Conservation (phyloP, 768 basidiomycete genomes). For the Macrolepiota fuliginosa region DNA sequence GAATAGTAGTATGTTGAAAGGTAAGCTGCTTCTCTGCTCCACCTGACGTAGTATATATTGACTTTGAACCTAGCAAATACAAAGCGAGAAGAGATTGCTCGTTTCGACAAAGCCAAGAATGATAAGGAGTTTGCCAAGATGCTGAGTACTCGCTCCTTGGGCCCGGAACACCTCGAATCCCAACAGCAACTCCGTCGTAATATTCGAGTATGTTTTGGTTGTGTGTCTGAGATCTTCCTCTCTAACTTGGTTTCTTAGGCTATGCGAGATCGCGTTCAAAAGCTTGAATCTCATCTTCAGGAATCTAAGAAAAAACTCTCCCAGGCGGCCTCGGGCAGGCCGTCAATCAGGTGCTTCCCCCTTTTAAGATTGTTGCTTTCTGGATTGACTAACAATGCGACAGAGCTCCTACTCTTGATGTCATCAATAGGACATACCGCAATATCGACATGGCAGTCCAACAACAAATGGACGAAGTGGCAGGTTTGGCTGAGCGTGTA, state of each 20-base stretch:
- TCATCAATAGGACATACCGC: constrained; percentile 78
- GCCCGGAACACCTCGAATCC: constrained; percentile 84
- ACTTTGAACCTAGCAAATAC: constrained; percentile 56
- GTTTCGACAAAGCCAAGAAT: constrained; percentile 73
- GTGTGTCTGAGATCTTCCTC: too few relatives aligned
- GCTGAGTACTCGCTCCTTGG: constrained; percentile 72
- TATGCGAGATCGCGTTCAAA: constrained; percentile 71
- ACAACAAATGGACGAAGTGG: constrained; percentile 57
- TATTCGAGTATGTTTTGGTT: constrained; percentile 53
- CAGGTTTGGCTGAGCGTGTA: constrained; percentile 49
- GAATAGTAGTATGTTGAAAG: constrained; percentile 46
- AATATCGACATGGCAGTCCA: constrained; percentile 77
- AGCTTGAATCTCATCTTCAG: constrained; percentile 74
- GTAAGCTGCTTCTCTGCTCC: not conserved
- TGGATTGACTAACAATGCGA: not conserved
- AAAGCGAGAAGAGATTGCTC: constrained; percentile 77
- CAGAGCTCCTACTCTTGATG: constrained; percentile 84
- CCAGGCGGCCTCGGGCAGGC: constrained; percentile 58
- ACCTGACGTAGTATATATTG: not conserved
- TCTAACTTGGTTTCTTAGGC: constrained; percentile 34
- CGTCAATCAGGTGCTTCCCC: constrained; percentile 54
- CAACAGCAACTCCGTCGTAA: constrained; percentile 73
- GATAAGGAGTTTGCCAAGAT: constrained; percentile 80
- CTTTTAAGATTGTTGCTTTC: not conserved
- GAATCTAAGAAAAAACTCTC: constrained; percentile 68